Percentiles rank a stretch among this genome's conserved stretches.
phyloP scores from a whole-genome alignment of 306 rosid species.

The Hippophae rhamnoides region DNA sequence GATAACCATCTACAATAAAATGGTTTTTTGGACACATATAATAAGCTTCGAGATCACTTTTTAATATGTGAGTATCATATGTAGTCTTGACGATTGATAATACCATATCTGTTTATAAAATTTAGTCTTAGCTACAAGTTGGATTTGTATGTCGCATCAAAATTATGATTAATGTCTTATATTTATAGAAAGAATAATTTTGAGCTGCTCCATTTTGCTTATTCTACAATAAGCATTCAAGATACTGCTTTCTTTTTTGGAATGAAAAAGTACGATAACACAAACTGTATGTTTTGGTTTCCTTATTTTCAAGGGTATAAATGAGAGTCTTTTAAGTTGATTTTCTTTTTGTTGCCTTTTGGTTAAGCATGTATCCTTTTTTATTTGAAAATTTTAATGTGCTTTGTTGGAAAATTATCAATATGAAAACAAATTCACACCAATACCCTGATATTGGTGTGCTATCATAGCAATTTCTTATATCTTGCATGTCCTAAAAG shows the following conservation, averaged over 20 bases:
- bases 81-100: too few relatives aligned
- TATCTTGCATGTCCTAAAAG: too few relatives aligned
- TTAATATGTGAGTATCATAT: too few relatives aligned
- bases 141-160: too few relatives aligned
- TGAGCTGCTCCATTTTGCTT: slow-evolving; percentile 75
- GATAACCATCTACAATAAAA: too few relatives aligned
- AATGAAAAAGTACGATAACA: slow-evolving; percentile 61
- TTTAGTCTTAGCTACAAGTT: too few relatives aligned
- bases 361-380: background rate
- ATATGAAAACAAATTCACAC: too few relatives aligned
- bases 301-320: background rate
- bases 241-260: slow-evolving; percentile 74
- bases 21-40: too few relatives aligned
- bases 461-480: too few relatives aligned
- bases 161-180: too few relatives aligned
- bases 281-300: slow-evolving; percentile 47
- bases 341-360: background rate
- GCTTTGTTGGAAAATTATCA: background rate
- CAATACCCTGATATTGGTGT: accelerated
- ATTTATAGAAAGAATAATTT: slow-evolving; percentile 76
- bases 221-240: slow-evolving; percentile 73
- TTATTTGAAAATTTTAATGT: background rate
- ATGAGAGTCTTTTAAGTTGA: background rate
- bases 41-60: too few relatives aligned
- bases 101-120: too few relatives aligned